Conservation (phyloP, 257 asterid species). For the Nicotiana attenuata region DNA sequence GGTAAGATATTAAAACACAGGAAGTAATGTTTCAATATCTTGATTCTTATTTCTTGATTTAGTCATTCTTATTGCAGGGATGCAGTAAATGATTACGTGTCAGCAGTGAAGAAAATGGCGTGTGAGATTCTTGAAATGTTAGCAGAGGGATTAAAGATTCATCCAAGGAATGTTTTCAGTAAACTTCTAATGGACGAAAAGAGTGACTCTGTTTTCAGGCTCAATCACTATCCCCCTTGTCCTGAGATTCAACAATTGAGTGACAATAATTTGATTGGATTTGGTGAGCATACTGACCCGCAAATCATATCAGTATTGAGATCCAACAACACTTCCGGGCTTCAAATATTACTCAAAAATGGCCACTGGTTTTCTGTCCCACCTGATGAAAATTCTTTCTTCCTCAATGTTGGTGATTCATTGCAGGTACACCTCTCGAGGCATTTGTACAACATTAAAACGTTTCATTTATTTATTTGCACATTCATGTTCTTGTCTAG, state of each 20-base stretch:
- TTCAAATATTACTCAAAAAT: slow-evolving; percentile 56
- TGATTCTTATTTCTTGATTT: not conserved
- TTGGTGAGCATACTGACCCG: slow-evolving; percentile 86
- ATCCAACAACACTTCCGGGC: slow-evolving; percentile 74
- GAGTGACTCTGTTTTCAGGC: slow-evolving; percentile 59
- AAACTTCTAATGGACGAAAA: slow-evolving; percentile 50
- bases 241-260: slow-evolving; percentile 30
- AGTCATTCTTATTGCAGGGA: slow-evolving; percentile 11
- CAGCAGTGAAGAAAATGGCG: slow-evolving; percentile 52
- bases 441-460: not conserved
- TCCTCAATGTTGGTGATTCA: slow-evolving; percentile 77
- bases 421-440: slow-evolving; percentile 52
- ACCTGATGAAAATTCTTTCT: slow-evolving; percentile 70
- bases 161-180: slow-evolving; percentile 35
- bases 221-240: slow-evolving; percentile 68
- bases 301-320: slow-evolving; percentile 77
- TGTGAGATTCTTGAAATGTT: slow-evolving; percentile 51
- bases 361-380: slow-evolving; percentile 72
- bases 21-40: not conserved
- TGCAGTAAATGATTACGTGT: slow-evolving; percentile 32
- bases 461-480: not conserved
- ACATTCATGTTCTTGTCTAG: not conserved
- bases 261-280: slow-evolving; percentile 45
- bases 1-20: slow-evolving; percentile 26
- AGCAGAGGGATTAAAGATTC: slow-evolving; percentile 50